phyloP scores from a whole-genome alignment of 2,329 filamentous ascomycete genomes.

The Chrysosporium keratinophilum region DNA sequence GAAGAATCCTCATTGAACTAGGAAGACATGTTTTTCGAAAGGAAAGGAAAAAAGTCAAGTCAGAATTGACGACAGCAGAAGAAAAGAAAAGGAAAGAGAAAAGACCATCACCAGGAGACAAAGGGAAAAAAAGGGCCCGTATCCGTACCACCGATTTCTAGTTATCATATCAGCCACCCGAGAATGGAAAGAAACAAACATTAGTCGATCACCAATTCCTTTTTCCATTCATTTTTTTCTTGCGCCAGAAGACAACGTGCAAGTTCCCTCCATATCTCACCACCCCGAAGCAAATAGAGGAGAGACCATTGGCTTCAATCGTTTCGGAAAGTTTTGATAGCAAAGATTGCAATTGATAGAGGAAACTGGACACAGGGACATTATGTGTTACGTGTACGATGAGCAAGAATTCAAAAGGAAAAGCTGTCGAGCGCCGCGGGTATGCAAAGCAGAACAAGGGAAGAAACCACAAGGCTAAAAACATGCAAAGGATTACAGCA shows the following conservation, averaged over 20 bases:
- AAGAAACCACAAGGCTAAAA: constrained; percentile 3
- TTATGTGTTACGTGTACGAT: constrained; percentile 1
- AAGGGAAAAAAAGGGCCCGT: constrained; percentile 7
- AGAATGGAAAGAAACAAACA: constrained; percentile 6
- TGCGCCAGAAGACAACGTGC: constrained; percentile 5
- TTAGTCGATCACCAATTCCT: constrained; percentile 6
- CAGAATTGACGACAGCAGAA: background rate
- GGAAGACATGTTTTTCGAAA: constrained; percentile 6
- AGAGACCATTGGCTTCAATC: background rate
- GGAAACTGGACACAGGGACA: background rate
- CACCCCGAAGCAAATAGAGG: background rate
- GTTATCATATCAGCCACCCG: constrained; percentile 11
- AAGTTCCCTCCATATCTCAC: background rate
- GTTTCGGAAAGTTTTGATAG: background rate
- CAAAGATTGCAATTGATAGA: background rate
- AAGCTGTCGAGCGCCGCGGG: constrained; percentile 6
- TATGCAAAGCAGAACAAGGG: constrained; percentile 10
- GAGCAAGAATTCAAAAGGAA: background rate
- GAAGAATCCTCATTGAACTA: constrained; percentile 6
- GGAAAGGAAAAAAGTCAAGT: background rate
- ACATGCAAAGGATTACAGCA: constrained; percentile 7
- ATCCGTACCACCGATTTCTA: constrained; percentile 10
- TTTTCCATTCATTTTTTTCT: constrained; percentile 5
- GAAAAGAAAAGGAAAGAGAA: background rate
- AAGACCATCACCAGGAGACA: background rate